These are phyloP conservation scores for Selenicereus undatus DNA, from an alignment of 148 eudicot genomes.

Conservation along the genomic window DNA sequence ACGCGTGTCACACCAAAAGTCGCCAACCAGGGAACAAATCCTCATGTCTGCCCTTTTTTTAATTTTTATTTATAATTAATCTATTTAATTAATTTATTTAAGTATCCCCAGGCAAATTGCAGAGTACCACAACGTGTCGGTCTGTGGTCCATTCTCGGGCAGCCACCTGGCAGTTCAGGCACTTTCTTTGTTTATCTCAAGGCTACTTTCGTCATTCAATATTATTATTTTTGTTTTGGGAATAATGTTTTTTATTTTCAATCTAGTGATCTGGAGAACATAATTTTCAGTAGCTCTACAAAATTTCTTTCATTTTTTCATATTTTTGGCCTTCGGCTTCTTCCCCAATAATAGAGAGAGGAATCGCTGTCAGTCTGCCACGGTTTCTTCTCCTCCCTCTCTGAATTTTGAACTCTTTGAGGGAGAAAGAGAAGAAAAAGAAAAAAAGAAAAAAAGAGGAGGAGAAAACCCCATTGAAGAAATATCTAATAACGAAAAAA, in stretches of 20 bases:
- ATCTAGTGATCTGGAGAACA: too few relatives aligned
- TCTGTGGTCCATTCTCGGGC: not conserved
- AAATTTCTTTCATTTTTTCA: not conserved
- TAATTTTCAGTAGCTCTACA: not conserved
- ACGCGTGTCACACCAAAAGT: constrained; percentile 30
- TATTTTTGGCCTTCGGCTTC: not conserved
- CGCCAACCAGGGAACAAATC: constrained; percentile 10
- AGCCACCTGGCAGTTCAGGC: constrained; percentile 19
- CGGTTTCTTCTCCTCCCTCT: not conserved
- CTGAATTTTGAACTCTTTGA: constrained; percentile 11
- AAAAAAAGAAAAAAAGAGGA: not conserved
- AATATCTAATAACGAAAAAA: too few relatives aligned
- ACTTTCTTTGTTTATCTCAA: constrained; percentile 9
- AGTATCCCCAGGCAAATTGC: not conserved
- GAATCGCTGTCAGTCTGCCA: not conserved
- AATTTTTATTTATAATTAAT: not conserved
- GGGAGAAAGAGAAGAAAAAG: not conserved
- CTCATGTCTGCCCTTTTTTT: not conserved
- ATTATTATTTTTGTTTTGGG: not conserved
- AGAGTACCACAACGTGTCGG: constrained; percentile 28
- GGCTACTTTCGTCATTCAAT: constrained; percentile 26
- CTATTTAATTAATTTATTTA: not conserved
- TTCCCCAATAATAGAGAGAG: constrained; percentile 21
- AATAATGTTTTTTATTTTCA: not conserved
- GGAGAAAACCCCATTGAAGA: not conserved